Evolutionary conservation across 371 early-diverging fungal species (phyloP), one percentile per base, ranked within the genome.

Genomic region (Funneliformis caledonium): DNA sequence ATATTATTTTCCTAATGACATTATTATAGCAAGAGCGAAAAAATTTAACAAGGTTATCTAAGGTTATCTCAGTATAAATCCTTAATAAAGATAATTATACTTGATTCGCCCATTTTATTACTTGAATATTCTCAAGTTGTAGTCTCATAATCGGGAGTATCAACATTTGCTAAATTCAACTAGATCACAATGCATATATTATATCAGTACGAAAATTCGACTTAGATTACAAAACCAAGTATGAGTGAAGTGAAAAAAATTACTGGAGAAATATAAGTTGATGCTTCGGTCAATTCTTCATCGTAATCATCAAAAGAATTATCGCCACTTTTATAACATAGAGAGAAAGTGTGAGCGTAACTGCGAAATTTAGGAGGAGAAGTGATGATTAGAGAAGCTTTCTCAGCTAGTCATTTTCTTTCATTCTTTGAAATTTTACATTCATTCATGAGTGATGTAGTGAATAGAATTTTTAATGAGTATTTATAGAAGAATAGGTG

Each of bases 81-180:
- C 61, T 75, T 60, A 42, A 75, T 75, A 37, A 73, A 75, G 22
- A 75, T 75, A 75, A 19, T 52, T 60, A 75, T 61, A 60, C 76
- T 60, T 19, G 61, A 59, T 22, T 60, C n/a, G 43, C 31, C 76
- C 43, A 75, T 59, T 61, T 75, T 1, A 19, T 61, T 4, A 75
- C 61, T 75, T 75, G 61, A 75, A 75, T 42, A 31, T 75, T 75
- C 1, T 75, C 42, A 12, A 64, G 11, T 11, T 64, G 12, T 64
- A 0, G 26, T 64, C 33, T 22, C 33, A 64, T 64, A 10, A 64
- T 64, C 2, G 14, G 64, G 9, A 64, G 0, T 64, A 64, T 64
- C 33, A 31, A 0, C 11, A 64, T 64, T 64, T 64, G 10, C 33
- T 64, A 64, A n/a, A 64, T 64, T 64, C 12, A 2, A 26, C 33